Evolutionary conservation across 2,329 filamentous ascomycete species (phyloP), one percentile per base, ranked within the genome.

Genomic region (Rutstroemia sydowiana): DNA sequence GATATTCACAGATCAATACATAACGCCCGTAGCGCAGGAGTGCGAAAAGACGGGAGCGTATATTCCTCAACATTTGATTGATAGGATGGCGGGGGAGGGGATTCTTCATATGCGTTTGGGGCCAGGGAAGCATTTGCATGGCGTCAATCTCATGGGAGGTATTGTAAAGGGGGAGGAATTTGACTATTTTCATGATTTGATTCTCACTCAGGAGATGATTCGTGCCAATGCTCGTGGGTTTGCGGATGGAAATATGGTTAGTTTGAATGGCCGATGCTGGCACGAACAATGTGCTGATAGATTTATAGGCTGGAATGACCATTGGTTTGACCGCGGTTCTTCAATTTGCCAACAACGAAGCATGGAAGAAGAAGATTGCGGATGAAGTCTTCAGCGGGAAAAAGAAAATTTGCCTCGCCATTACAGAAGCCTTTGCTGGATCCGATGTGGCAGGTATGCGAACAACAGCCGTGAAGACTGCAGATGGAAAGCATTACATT

Each of bases 381-480:
- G 75, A 82, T 32, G 87, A 93, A 62, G 84, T 88, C 42, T 77
- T 95, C 59, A 80, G 77, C 42, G 88, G 88, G 55, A 81, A 83
- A 75, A 93, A 93, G 79, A 91, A 91, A 75, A 88, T 93, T 66
- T 92, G 85, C 65, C 74, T 95, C 3, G 88, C 88, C 48, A 89
- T 95, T 64, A 93, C 88, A 1, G 89, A 95, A 70, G 88, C 89
- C 0, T 93, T 95, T 69, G 88, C 88, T 14, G 88, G 88, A 13
- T 85, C 79, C 34, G 89, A 95, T 67, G 88, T 95, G 4, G 87
- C 88, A 13, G 82, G 86, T 14, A 74, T 95, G 34, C 77, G 85
- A 56, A 93, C 88, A 0, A 93, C 87, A 0, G 88, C 87, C 1
- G 77, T 77, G 59, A 88, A 89, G 73, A 88, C 85, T 0, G 70